These are phyloP conservation scores for Vitis hybrid DNA, from an alignment of 177 flowering plant species.

Conservation along the genomic window DNA sequence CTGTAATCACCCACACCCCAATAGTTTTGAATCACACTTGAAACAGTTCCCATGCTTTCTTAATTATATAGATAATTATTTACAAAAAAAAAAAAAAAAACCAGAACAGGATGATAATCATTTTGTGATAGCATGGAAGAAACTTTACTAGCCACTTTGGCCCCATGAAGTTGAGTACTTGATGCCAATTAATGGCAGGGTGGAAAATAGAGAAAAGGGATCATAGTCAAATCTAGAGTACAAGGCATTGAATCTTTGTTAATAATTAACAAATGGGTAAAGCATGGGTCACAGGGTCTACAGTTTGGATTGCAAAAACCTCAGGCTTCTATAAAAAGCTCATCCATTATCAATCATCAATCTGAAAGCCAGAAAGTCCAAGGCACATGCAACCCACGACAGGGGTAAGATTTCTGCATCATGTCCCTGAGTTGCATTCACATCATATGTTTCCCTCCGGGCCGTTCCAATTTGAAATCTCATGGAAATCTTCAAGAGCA, in stretches of 20 bases:
- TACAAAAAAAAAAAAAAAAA: no score
- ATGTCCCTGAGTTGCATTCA: background rate
- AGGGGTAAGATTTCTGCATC: background rate
- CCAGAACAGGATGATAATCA: no score
- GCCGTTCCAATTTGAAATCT: background rate
- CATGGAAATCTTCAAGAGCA: background rate
- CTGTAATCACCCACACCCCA: no score
- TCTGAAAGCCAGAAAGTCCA: slow-evolving; percentile 7
- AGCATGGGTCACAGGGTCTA: no score
- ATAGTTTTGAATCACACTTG: no score
- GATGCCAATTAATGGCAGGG: no score
- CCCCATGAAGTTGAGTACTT: no score
- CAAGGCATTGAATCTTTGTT: background rate
- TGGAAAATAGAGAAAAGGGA: no score
- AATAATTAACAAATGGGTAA: background rate
- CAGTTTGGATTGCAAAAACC: background rate
- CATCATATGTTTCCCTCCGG: background rate
- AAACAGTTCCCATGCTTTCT: no score
- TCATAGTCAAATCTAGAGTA: background rate
- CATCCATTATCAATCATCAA: slow-evolving; percentile 14
- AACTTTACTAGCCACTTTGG: no score
- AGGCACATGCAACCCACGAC: slow-evolving; percentile 26
- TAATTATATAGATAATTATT: no score
- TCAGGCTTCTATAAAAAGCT: background rate
- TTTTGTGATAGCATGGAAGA: no score